A percentile compares a stretch with the other conserved stretches of the same genome.
Evolutionary conservation across 2,329 filamentous ascomycete species (phyloP).

Genomic region (Aulographum hederae): DNA sequence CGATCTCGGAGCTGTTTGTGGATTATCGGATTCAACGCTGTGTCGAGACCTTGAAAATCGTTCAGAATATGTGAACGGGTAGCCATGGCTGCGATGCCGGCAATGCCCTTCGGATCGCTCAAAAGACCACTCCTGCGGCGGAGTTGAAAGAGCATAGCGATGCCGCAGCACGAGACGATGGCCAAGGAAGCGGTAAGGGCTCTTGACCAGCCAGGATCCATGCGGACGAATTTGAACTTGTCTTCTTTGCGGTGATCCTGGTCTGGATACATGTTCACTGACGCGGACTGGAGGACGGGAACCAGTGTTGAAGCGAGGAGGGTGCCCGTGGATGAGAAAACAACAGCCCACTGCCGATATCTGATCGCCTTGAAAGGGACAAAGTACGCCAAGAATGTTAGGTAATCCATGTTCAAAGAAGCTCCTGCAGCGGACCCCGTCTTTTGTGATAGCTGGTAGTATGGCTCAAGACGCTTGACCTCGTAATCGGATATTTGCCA

Average conservation of each 20-base stretch:
- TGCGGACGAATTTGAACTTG: constrained; percentile 33
- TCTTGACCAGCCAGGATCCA: constrained; percentile 42
- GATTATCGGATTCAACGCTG: constrained; percentile 46
- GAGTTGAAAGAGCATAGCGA: constrained; percentile 40
- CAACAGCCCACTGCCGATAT: constrained; percentile 49
- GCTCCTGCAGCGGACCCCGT: constrained; percentile 18
- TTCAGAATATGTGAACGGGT: constrained; percentile 54
- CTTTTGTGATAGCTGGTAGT: constrained; percentile 22
- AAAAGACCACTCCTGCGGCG: constrained; percentile 46
- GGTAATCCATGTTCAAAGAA: constrained; percentile 57
- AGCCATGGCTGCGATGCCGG: constrained; percentile 58
- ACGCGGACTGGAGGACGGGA: constrained; percentile 48
- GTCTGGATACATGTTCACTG: constrained; percentile 37
- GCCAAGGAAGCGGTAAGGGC: constrained; percentile 37
- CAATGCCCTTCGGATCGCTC: constrained; percentile 53
- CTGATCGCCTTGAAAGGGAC: constrained; percentile 44
- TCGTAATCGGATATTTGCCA: constrained; percentile 33
- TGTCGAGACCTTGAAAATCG: constrained; percentile 57
- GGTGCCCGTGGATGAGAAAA: constrained; percentile 45
- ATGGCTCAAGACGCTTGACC: constrained; percentile 31
- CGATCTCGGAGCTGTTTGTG: constrained; percentile 47
- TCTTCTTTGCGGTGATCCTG: constrained; percentile 26
- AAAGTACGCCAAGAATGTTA: constrained; percentile 48
- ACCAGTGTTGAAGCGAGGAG: constrained; percentile 49
- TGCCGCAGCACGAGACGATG: constrained; percentile 39